phyloP scores from a whole-genome alignment of 2,329 filamentous ascomycete species.

The Cephalotrichum gorgonifer region DNA sequence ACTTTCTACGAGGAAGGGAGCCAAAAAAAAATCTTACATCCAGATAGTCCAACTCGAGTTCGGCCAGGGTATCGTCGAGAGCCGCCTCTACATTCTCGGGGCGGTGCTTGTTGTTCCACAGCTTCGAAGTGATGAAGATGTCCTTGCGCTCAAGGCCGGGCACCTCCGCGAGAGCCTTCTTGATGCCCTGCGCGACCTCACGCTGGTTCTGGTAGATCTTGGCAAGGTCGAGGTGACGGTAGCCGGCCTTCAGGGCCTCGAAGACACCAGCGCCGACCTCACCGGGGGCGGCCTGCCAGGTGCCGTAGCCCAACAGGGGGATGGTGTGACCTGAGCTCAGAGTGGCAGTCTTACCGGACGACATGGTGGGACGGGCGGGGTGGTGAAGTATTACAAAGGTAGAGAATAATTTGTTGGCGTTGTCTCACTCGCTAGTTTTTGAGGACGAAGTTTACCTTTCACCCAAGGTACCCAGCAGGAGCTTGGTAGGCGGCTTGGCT shows the following conservation, averaged over 20 bases:
- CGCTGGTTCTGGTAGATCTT: constrained; percentile 54
- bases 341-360: constrained; percentile 43
- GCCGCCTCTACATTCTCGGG: constrained; percentile 48
- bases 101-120: constrained; percentile 50
- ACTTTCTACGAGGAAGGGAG: background rate
- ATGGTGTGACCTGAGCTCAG: constrained; percentile 58
- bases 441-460: too few relatives aligned
- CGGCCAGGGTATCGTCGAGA: constrained; percentile 43
- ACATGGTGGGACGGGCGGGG: too few relatives aligned
- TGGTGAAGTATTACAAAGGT: too few relatives aligned
- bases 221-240: constrained; percentile 48
- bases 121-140: constrained; percentile 58
- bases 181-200: constrained; percentile 46
- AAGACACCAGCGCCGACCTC: constrained; percentile 56
- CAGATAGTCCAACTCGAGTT: constrained; percentile 46
- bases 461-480: too few relatives aligned
- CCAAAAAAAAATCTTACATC: constrained; percentile 25
- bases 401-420: too few relatives aligned
- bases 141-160: constrained; percentile 42
- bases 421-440: too few relatives aligned
- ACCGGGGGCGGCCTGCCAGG: constrained; percentile 57
- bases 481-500: too few relatives aligned
- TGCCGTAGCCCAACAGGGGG: constrained; percentile 48
- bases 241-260: constrained; percentile 51
- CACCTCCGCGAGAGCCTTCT: constrained; percentile 31